Base-by-base conservation (phyloP, 2,329 filamentous ascomycete species). In the Paramyrothecium sp. region DNA sequence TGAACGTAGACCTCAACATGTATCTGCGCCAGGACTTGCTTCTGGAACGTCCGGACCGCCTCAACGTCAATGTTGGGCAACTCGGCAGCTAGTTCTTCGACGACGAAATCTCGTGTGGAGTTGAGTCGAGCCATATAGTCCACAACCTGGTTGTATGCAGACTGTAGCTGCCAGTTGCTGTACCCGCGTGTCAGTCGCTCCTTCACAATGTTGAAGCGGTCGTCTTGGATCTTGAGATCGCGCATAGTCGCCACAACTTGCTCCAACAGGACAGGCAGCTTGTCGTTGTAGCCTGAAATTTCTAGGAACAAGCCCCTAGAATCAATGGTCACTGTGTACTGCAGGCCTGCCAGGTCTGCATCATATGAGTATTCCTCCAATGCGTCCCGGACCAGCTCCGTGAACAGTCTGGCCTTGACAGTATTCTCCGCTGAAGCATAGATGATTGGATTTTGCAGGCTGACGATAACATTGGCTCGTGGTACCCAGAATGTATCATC, bases 401-500 rank as follows among this genome's bases (percentile, higher is more conserved):
- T 89, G 70, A 91, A 97, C 5, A 99, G 75, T 57, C 86, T 87
- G 2, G 89, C 85, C 69, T 95, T 92, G 59, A 96, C 87, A 33
- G 85, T 81, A 60, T 90, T 93, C 56, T 89, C 87, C 2, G 92
- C 90, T 4, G 90, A 92, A 2, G 90, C 84, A 70, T 87, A 88
- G n/a, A 90, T 87, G 50, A 96, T 75, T 0, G 92, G 90, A 58
- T 89, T 96, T 65, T 88, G 86, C 63, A 96, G 81, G 64, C 88
- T 91, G 61, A 97, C 85, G 62, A 92, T 85, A 19, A 98, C 79
- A 58, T 92, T 95, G 3, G 91, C 95, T 73, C 96, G 97, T 10
- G 95, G 95, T 11, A 98, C 95, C 93, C 94, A 98, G 74, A 98
- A 99, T 0, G 89, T 92, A 66, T 99, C 95, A 67, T 99, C 95